Base-by-base conservation (phyloP, 257 asterid species). In the Galeopsis tetrahit region DNA sequence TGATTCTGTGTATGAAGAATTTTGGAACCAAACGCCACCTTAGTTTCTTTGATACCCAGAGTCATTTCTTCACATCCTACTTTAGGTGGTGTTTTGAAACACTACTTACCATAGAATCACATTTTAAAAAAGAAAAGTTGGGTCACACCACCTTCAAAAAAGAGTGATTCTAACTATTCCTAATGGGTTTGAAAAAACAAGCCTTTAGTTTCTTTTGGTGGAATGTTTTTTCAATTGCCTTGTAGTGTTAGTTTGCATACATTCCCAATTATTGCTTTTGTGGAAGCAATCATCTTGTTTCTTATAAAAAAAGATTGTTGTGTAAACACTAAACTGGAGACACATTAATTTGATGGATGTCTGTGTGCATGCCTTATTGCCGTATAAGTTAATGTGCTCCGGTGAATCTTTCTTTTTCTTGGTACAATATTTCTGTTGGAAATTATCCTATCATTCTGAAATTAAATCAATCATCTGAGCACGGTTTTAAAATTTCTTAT, bases 371-470 rank as follows among this genome's bases (percentile, higher is more conserved):
- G 35, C 42, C 68, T 35, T 51, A 32, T 52, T 33, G 35, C 42
- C 68, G 28, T 51, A 32, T 52, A 15, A 31, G 51, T 15, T 44
- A 15, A 36, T 73, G 66, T 61, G 56, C 42, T 48, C 17, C n/a
- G 9, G 32, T 32, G 8, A 48, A 17, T 44, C 31, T 17, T 8
- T 57, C 13, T 62, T 0, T 66, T 33, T 6, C 8, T 60, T 68
- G 61, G 66, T 39, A 58, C 7, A 3, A 5, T 6, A 40, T 33
- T 36, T 21, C 39, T 58, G 68, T 46, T 64, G 55, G 57, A 28
- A 35, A 13, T 11, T 44, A 3, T 38, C 13, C 55, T 48, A 48
- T 48, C 4, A 48, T 4, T n/a, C 21, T n/a, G 55, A 48, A 48
- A 48, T 48, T 13, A 46, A 43, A 46, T 46, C 53, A 13, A 46